Evolutionary conservation across 2,329 filamentous ascomycete species (phyloP), one percentile per base, ranked within the genome.

Genomic region (Canariomyces notabilis): DNA sequence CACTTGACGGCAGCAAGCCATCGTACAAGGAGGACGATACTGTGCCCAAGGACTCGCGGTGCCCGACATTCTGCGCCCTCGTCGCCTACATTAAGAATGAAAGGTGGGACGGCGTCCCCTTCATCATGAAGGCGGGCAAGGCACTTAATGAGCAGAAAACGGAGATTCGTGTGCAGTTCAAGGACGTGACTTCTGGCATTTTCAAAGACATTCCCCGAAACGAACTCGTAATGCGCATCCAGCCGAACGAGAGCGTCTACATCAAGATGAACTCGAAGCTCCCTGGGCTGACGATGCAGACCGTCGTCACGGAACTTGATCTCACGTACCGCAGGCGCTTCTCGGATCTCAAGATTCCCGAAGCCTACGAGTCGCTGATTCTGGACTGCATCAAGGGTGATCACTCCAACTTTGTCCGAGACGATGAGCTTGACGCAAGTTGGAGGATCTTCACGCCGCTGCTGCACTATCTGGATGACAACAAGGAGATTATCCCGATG

Each of bases 191-290:
- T 18, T 96, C 90, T 39, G 93, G 94, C 58, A 98, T 98, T 70
- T 98, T 98, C 77, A 97, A 97, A 80, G 91, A 98, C 67, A 98
- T 98, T 64, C 94, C 93, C 50, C 86, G 94, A 59, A 98, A 98
- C 75, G 93, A 98, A 74, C 85, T 98, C 57, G 93, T 98, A 62
- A 96, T 98, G 75, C 90, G 93, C 58, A 95, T 98, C 56, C 93
- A 98, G 76, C 93, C 93, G 61, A 98, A 98, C 74, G 93, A 98
- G 79, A 95, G 88, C 66, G 90, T 98, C 58, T 98, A 98, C 75
- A 95, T 97, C 71, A 98, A 98, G 83, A 98, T 98, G 93, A 98
- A 98, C 84, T 97, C 91, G 22, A 98, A 98, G 79, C 78, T 98
- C 49, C 94, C 93, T 16, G 93, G 93, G 61, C 77, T 98, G 61